phyloP scores from a whole-genome alignment of 2,329 filamentous ascomycete species.

The Cladosporium sp. region DNA sequence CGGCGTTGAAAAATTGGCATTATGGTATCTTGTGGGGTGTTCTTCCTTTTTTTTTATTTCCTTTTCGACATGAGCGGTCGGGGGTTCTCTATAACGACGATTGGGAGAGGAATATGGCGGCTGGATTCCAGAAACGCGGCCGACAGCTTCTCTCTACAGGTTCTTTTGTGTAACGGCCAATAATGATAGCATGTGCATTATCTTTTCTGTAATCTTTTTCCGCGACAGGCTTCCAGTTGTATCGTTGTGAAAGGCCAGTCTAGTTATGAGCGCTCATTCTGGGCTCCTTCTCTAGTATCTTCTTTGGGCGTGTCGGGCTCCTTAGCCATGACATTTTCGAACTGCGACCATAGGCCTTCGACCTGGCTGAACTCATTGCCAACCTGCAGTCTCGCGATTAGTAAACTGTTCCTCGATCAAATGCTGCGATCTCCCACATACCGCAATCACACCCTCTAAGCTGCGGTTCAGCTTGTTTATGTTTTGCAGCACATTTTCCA shows the following conservation, averaged over 20 bases:
- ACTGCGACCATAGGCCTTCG: constrained; percentile 93
- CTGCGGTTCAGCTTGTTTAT: constrained; percentile 94
- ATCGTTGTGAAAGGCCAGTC: background rate
- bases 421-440: constrained; percentile 40
- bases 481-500: constrained; percentile 90
- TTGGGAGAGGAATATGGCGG: background rate
- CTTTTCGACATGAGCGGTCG: background rate
- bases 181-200: constrained; percentile 13
- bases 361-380: constrained; percentile 97
- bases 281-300: constrained; percentile 26
- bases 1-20: constrained; percentile 8
- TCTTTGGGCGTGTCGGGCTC: constrained; percentile 42
- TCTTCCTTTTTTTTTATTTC: background rate
- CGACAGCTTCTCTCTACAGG: constrained; percentile 10
- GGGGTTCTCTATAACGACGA: constrained; percentile 7
- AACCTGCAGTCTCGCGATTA: constrained; percentile 37
- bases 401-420: constrained; percentile 39
- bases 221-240: background rate
- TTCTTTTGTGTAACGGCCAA: constrained; percentile 11
- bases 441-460: constrained; percentile 84
- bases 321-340: constrained; percentile 91
- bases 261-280: constrained; percentile 6
- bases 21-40: constrained; percentile 5
- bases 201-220: background rate
- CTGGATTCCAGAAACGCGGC: constrained; percentile 9